Base-by-base conservation (phyloP, 768 basidiomycete genomes). In the Austroboletus eburneus region DNA sequence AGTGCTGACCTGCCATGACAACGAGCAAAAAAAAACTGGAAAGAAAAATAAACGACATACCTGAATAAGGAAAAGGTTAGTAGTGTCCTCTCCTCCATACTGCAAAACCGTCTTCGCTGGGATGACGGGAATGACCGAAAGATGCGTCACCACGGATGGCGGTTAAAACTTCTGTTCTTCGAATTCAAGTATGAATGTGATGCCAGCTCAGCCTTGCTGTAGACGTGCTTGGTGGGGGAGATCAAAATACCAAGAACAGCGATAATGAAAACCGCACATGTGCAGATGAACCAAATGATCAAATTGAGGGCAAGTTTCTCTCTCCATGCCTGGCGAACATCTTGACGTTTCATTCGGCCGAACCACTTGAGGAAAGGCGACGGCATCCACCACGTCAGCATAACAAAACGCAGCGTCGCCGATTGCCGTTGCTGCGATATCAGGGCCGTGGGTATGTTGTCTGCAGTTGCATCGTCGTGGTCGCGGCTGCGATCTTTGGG, bases 311-410 rank as follows among this genome's bases (percentile, higher is more conserved):
- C 90, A 2, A 97, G 74, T 67, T 99, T 98, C 69, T 98, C 96
- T 48, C 95, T 74, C 96, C 96, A 99, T 2, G 96, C 96, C 66
- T 97, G 92, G 21, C 87, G 81, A 20, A 99, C 76, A 58, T 99
- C 96, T 52, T 85, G 65, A 8, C 94, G 85, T 70, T 97, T 96
- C 93, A 97, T 96, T 22, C 89, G 77, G 1, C 95, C 93, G 44
- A 90, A 51, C 62, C 78, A 82, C 9, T 67, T 73, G 35, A 99
- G 69, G 42, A 83, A 66, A 3, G 75, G 76, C 12, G 76, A 81
- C 0, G 95, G 96, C 5, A 92, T 68, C 91, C 91, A 98, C 73
- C 78, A 99, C 1, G 95, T 99, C 91, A 91, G 55, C 87, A 91
- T 0, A 97, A 66, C 16, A 77, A 73, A 9, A 96, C 85, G 95